Base-by-base conservation (phyloP, 768 basidiomycete genomes). In the Chlorophyllum brunneum region DNA sequence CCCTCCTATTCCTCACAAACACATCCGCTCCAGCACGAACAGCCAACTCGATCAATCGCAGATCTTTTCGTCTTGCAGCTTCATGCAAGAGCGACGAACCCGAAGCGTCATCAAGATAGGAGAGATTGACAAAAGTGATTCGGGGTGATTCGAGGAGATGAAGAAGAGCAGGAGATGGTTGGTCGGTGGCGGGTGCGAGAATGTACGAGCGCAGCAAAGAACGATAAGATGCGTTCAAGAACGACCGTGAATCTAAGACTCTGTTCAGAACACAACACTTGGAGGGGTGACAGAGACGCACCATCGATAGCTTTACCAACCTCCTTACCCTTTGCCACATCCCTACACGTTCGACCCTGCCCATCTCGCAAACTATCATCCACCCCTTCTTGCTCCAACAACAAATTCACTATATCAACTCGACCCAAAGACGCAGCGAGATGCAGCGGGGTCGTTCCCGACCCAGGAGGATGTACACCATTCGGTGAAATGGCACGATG, bases 1-100 rank as follows among this genome's bases (percentile, higher is more conserved):
- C 93, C 54, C 69, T 76, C 18, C 83, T 74, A 66, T 95, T 87
- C 3, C 92, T 76, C 1, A 88, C 85, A 61, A 95, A 95, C 3
- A 95, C 87, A 62, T 95, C 92, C 0, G 91, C 92, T 0, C 93
- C 93, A 7, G 87, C 86, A 20, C 86, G 80, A 1, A 94, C 81
- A 0, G 83, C 86, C n/a, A 92, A 76, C 61, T 95, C 90, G 23
- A 95, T 81, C 16, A 95, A 69, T 3, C 83, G 75, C 18, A 95
- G 69, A 61, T 97, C 92, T 54, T 86, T 85, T 13, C 92, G 76
- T 30, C 80, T 73, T 0, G 90, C 89, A 1, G 93, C 92, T 65
- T 95, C 94, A 57, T 98, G 95, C 0, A 98, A 73, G 4, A 97
- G 67, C 0, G 89, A 83, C 2, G 79, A 77, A 0, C 94, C 93